A percentile compares a stretch with the other conserved stretches of the same genome.
Conservation (phyloP, 1,284 basidiomycete genomes). For the Malassezia brasiliensis region DNA sequence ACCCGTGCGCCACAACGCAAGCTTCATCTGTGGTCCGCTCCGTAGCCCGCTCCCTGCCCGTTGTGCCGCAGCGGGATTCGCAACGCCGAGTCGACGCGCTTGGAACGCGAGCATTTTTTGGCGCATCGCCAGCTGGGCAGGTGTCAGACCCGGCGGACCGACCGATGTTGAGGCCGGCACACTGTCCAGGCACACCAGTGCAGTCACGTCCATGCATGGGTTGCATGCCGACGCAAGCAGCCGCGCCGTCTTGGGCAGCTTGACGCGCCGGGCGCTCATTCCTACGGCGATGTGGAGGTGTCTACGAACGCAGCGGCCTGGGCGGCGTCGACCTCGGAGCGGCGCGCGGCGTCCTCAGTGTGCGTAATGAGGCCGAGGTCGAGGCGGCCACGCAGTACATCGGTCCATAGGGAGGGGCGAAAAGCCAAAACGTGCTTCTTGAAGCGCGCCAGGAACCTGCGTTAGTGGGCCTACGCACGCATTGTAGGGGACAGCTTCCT, state of each 20-base stretch:
- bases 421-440: not conserved
- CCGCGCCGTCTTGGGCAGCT: slow-evolving; percentile 7
- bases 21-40: slow-evolving; percentile 6
- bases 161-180: slow-evolving; percentile 4
- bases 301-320: not conserved
- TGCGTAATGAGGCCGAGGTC: slow-evolving; percentile 13
- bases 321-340: not conserved
- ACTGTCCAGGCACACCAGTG: slow-evolving; percentile 12
- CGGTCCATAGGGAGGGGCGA: not conserved
- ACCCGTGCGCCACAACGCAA: slow-evolving; percentile 6
- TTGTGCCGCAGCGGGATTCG: slow-evolving; percentile 4
- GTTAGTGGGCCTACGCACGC: slow-evolving; percentile 5
- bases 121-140: slow-evolving; percentile 18
- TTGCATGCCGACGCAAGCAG: slow-evolving; percentile 11
- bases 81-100: slow-evolving; percentile 15
- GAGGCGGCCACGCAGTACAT: not conserved
- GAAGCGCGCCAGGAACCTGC: slow-evolving; percentile 4
- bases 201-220: slow-evolving; percentile 16
- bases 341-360: slow-evolving; percentile 7
- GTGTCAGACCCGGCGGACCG: slow-evolving; percentile 14
- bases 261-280: slow-evolving; percentile 5
- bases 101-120: slow-evolving; percentile 17
- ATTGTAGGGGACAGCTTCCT: slow-evolving; percentile 12
- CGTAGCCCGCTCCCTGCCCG: not conserved
- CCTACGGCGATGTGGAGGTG: slow-evolving; percentile 1